phyloP scores from a whole-genome alignment of 164 flowering plant genomes.

The Magnolia kwangsiensis region DNA sequence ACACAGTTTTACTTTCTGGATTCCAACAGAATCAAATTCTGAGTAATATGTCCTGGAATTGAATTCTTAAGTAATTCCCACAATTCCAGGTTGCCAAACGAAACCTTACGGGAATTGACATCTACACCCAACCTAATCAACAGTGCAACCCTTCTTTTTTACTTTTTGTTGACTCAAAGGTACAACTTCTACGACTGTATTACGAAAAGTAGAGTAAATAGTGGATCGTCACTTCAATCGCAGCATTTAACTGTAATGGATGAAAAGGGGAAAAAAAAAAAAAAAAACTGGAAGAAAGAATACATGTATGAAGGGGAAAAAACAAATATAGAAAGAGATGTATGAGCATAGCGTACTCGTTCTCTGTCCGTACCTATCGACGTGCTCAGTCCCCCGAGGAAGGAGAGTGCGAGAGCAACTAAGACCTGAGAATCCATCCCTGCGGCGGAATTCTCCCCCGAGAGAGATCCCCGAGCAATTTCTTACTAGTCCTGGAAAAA shows the following conservation, averaged over 20 bases:
- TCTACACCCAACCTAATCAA: too few relatives aligned
- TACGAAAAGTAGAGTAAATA: not conserved
- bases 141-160: not conserved
- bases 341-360: not conserved
- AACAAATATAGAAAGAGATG: not conserved
- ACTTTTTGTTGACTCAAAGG: not conserved
- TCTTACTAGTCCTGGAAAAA: not conserved
- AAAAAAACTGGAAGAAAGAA: not conserved
- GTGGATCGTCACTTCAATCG: not conserved
- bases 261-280: not conserved
- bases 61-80: too few relatives aligned
- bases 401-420: constrained; percentile 73
- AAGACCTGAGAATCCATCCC: constrained; percentile 74
- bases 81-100: too few relatives aligned
- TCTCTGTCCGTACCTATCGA: constrained; percentile 45
- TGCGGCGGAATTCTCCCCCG: constrained; percentile 11
- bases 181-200: not conserved
- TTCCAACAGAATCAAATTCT: too few relatives aligned
- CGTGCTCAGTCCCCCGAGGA: constrained; percentile 82
- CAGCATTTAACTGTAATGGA: not conserved
- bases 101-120: too few relatives aligned
- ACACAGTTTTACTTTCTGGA: too few relatives aligned
- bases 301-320: not conserved
- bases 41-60: too few relatives aligned
- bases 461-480: not conserved